Percentiles rank a stretch among this genome's conserved stretches.
Conservation (phyloP, 768 basidiomycete species). For the Leucosporidium creatinivorum region DNA sequence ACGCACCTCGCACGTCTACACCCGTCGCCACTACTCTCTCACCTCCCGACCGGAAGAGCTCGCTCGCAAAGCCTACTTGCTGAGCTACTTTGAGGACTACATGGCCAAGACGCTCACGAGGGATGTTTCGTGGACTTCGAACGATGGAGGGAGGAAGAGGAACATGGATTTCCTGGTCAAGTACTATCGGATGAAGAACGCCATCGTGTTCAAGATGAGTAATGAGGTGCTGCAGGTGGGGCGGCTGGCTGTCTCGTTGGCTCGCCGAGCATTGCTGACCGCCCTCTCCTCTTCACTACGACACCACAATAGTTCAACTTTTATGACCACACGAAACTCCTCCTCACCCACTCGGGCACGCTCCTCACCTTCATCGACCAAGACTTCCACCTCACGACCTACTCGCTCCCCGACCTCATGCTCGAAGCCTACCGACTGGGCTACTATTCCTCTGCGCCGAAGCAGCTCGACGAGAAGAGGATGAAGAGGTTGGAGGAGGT, state of each 20-base stretch:
- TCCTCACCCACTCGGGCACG: slow-evolving; percentile 72
- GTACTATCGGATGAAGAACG: slow-evolving; percentile 92
- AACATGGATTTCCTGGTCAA: slow-evolving; percentile 96
- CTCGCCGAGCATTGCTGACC: not conserved
- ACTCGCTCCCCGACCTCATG: slow-evolving; percentile 29
- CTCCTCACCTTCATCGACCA: slow-evolving; percentile 71
- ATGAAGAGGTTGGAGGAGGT: slow-evolving; percentile 11
- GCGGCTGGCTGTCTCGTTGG: slow-evolving; percentile 6
- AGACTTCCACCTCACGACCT: slow-evolving; percentile 32
- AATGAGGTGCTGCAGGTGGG: slow-evolving; percentile 89
- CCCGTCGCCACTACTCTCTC: slow-evolving; percentile 56
- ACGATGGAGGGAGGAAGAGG: slow-evolving; percentile 57
- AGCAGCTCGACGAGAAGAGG: slow-evolving; percentile 1
- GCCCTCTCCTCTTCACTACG: not conserved
- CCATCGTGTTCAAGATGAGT: slow-evolving; percentile 92
- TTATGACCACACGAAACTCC: slow-evolving; percentile 91
- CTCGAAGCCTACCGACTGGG: slow-evolving; percentile 13
- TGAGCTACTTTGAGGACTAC: slow-evolving; percentile 89
- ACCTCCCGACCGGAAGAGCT: slow-evolving; percentile 68
- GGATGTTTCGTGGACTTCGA: slow-evolving; percentile 73
- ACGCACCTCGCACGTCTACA: slow-evolving; percentile 56
- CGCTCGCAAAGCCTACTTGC: slow-evolving; percentile 80
- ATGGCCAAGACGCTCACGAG: slow-evolving; percentile 85
- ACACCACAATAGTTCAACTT: slow-evolving; percentile 75
- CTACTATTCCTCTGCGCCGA: slow-evolving; percentile 5